Evolutionary conservation across 768 basidiomycete species (phyloP).

Genomic region (Boletales sp.): DNA sequence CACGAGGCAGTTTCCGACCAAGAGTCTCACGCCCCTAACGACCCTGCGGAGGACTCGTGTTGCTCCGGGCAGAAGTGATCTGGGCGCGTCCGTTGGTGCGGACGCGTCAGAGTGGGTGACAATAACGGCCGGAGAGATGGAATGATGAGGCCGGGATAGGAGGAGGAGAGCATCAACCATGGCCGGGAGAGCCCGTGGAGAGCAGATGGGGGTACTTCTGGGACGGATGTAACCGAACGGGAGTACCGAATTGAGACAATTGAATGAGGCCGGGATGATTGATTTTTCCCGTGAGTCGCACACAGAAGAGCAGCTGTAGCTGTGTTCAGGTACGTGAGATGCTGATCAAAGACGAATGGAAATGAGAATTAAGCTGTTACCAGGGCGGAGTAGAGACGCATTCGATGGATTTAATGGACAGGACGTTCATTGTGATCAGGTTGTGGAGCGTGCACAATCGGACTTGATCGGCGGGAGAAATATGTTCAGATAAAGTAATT

Average conservation of each 20-base stretch:
- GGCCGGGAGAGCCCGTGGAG: conserved; percentile 22
- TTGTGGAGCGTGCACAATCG: conserved; percentile 20
- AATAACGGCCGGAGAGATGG: neutral
- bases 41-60: conserved; percentile 18
- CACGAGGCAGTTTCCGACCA: conserved; percentile 28
- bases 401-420: neutral
- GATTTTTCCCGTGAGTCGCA: conserved; percentile 6
- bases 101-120: neutral
- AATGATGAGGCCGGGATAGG: neutral
- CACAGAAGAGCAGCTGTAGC: no score
- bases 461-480: conserved; percentile 34
- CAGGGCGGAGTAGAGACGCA: neutral
- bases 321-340: conserved; percentile 13
- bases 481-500: conserved; percentile 30
- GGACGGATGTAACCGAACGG: conserved; percentile 27
- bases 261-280: conserved; percentile 3
- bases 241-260: conserved; percentile 20
- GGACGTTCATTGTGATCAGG: conserved; percentile 15
- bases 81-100: neutral
- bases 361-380: conserved; percentile 3
- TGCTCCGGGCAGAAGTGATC: neutral
- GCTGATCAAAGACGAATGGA: neutral
- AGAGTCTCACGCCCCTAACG: conserved; percentile 24
- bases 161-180: conserved; percentile 5
- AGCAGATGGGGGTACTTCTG: conserved; percentile 5